Evolutionary conservation across 2,329 filamentous ascomycete species (phyloP).

Genomic region (Ascochyta lentis): DNA sequence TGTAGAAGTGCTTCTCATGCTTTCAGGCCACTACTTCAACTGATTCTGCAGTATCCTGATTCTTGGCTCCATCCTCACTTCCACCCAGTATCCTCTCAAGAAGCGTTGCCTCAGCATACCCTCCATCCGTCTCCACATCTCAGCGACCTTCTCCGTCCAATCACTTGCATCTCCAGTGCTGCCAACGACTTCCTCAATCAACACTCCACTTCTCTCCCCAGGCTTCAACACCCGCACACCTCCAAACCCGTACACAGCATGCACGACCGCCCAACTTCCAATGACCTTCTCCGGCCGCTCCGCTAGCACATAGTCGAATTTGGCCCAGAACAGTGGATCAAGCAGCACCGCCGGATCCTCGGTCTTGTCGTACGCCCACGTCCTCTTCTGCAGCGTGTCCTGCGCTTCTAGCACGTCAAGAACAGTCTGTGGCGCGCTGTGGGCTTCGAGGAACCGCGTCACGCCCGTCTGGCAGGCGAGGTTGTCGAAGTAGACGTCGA

Average conservation of each 20-base stretch:
- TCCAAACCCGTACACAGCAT: constrained; percentile 59
- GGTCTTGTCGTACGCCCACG: constrained; percentile 68
- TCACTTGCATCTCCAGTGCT: constrained; percentile 21
- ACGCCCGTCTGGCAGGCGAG: constrained; percentile 69
- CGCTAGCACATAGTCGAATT: constrained; percentile 65
- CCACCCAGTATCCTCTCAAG: constrained; percentile 62
- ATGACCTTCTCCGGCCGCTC: constrained; percentile 59
- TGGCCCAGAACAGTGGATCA: constrained; percentile 62
- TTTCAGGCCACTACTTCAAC: constrained; percentile 11
- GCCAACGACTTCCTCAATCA: constrained; percentile 22
- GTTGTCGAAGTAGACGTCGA: constrained; percentile 63
- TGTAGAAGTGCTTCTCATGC: background rate
- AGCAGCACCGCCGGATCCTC: constrained; percentile 58
- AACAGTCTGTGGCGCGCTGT: constrained; percentile 38
- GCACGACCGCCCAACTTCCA: constrained; percentile 60
- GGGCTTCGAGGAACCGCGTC: constrained; percentile 61
- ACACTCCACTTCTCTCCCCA: constrained; percentile 38
- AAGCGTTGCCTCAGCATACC: constrained; percentile 44
- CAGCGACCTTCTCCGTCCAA: constrained; percentile 28
- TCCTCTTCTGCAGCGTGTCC: constrained; percentile 23
- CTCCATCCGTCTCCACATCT: constrained; percentile 41
- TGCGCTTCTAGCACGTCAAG: constrained; percentile 35
- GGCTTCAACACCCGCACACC: constrained; percentile 58
- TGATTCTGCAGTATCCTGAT: constrained; percentile 58
- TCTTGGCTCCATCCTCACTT: constrained; percentile 61